phyloP scores from a whole-genome alignment of 805 yeast genomes.

The Candida coleopterorum region DNA sequence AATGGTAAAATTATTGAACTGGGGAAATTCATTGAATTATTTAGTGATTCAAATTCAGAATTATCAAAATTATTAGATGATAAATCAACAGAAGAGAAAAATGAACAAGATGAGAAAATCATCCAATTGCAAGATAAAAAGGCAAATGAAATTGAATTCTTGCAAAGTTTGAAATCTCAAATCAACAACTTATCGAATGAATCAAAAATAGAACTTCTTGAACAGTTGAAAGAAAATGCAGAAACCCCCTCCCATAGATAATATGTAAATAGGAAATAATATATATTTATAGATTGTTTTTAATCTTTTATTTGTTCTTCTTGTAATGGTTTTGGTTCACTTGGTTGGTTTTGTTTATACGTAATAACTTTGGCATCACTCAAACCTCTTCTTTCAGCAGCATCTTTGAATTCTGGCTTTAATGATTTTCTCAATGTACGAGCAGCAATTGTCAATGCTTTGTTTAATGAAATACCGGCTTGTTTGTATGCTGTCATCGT shows the following conservation, averaged over 20 bases:
- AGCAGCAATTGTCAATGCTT: constrained; percentile 87
- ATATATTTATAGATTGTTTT: constrained; percentile 4
- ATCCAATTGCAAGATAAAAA: constrained; percentile 15
- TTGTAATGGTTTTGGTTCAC: constrained; percentile 35
- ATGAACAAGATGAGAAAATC: constrained; percentile 23
- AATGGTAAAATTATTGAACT: constrained; percentile 37
- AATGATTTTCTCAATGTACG: constrained; percentile 81
- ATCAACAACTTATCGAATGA: constrained; percentile 36
- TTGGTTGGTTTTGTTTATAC: constrained; percentile 62
- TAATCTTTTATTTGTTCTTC: too few relatives aligned
- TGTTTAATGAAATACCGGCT: constrained; percentile 62
- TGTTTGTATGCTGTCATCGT: constrained; percentile 44
- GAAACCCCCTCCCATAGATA: too few relatives aligned
- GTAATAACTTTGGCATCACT: constrained; percentile 71
- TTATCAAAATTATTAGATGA: constrained; percentile 35
- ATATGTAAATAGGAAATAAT: too few relatives aligned
- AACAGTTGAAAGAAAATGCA: constrained; percentile 13
- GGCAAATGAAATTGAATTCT: constrained; percentile 7
- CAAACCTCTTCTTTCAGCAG: constrained; percentile 64
- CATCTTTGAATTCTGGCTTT: constrained; percentile 78
- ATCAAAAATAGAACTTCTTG: constrained; percentile 22
- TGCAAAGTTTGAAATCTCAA: constrained; percentile 18
- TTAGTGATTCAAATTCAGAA: constrained; percentile 37
- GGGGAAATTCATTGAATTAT: constrained; percentile 36
- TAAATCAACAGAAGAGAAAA: constrained; percentile 19